phyloP scores from a whole-genome alignment of 257 asterid genomes.

The Ajuga chamaepitys region DNA sequence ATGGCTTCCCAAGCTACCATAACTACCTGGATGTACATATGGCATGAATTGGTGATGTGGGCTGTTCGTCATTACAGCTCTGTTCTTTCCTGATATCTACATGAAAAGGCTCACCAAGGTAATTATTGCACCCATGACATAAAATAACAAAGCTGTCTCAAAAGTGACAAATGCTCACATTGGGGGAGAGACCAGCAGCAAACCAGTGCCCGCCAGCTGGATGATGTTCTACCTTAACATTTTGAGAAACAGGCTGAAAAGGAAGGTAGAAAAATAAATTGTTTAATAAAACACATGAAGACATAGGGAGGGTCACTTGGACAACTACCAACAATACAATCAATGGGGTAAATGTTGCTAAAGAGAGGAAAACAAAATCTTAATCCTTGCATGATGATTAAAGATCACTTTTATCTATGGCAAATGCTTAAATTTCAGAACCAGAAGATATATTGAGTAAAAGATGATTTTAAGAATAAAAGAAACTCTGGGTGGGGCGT shows the following conservation, averaged over 20 bases:
- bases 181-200: conserved; percentile 98
- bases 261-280: conserved; percentile 6
- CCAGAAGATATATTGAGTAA: background rate
- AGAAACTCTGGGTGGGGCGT: background rate
- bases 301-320: background rate
- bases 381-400: conserved; percentile 4
- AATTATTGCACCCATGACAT: background rate
- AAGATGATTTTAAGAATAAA: background rate
- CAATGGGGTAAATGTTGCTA: background rate
- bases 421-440: conserved; percentile 8
- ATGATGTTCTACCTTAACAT: conserved; percentile 85
- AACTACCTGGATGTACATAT: conserved; percentile 80
- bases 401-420: background rate
- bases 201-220: conserved; percentile 99
- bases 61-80: conserved; percentile 60
- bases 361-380: background rate
- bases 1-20: conserved; percentile 96
- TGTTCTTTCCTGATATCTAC: conserved; percentile 75
- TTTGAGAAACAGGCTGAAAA: conserved; percentile 79
- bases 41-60: conserved; percentile 74
- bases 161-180: conserved; percentile 51
- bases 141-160: conserved; percentile 14
- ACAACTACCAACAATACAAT: background rate
- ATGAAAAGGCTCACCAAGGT: conserved; percentile 18
- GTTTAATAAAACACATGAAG: conserved; percentile 6